Evolutionary conservation across 192 early-diverging fungal genomes (phyloP).

Genomic region (Mortierella alpina): DNA sequence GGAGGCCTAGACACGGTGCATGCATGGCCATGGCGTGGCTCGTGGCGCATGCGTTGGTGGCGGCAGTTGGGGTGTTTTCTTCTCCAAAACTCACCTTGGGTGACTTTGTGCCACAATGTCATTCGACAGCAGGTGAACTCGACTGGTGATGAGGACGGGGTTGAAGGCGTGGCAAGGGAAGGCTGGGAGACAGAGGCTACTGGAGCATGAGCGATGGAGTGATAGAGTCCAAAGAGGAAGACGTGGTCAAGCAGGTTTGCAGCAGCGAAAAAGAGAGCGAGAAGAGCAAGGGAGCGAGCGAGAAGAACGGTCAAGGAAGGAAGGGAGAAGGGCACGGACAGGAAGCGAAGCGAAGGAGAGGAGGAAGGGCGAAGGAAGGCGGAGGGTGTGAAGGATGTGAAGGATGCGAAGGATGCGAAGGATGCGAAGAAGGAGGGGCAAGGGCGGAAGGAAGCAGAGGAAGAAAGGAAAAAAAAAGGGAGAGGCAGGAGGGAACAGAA

Average conservation of each 20-base stretch:
- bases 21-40: no score
- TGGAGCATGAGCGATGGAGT: neutral
- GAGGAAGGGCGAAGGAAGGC: neutral
- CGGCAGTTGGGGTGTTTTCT: no score
- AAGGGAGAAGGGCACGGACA: neutral
- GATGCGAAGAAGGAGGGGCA: neutral
- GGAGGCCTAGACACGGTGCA: no score
- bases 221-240: no score
- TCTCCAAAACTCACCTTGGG: no score
- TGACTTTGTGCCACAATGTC: neutral
- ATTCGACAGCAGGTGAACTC: neutral
- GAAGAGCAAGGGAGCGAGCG: neutral
- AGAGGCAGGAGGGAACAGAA: neutral
- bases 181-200: neutral
- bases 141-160: neutral
- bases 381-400: neutral
- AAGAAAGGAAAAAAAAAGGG: neutral
- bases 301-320: neutral
- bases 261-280: neutral
- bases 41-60: no score
- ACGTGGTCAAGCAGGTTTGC: neutral
- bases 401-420: neutral
- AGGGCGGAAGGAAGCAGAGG: slow-evolving; percentile 1
- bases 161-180: neutral
- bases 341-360: neutral